phyloP scores from a whole-genome alignment of 257 asterid species.

The Solanum pennellii region DNA sequence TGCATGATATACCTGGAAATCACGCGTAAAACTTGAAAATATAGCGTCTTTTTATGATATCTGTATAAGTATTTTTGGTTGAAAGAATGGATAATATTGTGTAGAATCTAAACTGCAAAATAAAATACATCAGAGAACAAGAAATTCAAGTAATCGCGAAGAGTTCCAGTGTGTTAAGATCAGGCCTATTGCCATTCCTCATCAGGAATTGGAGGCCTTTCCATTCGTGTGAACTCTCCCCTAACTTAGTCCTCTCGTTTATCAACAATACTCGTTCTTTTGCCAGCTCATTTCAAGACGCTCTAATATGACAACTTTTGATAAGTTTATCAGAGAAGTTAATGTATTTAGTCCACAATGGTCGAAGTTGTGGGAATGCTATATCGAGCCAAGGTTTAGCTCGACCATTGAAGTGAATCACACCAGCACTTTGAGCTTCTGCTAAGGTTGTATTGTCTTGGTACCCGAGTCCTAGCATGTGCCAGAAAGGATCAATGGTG shows the following conservation, averaged over 20 bases:
- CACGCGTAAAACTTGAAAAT: neutral
- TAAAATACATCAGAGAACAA: constrained; percentile 7
- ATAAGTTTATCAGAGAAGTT: constrained; percentile 70
- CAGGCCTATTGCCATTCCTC: constrained; percentile 16
- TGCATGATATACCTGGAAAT: neutral
- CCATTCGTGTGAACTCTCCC: constrained; percentile 12
- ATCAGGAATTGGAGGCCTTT: constrained; percentile 9
- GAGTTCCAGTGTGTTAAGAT: constrained; percentile 15
- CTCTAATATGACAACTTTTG: constrained; percentile 69
- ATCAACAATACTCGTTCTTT: neutral
- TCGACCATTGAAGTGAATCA: constrained; percentile 84
- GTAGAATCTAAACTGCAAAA: constrained; percentile 1
- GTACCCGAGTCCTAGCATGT: constrained; percentile 92
- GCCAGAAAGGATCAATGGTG: constrained; percentile 75
- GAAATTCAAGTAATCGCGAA: constrained; percentile 15
- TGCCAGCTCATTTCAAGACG: constrained; percentile 28
- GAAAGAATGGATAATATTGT: neutral
- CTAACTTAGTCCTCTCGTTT: constrained; percentile 22
- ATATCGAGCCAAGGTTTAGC: constrained; percentile 99
- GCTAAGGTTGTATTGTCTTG: constrained; percentile 67
- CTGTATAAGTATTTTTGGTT: neutral
- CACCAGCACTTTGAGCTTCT: constrained; percentile 74
- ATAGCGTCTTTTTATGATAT: neutral
- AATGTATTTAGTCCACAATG: constrained; percentile 72
- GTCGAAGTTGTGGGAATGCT: constrained; percentile 78